phyloP scores from a whole-genome alignment of 163 green algal genomes.

The Chlamydomonas reinhardtii region DNA sequence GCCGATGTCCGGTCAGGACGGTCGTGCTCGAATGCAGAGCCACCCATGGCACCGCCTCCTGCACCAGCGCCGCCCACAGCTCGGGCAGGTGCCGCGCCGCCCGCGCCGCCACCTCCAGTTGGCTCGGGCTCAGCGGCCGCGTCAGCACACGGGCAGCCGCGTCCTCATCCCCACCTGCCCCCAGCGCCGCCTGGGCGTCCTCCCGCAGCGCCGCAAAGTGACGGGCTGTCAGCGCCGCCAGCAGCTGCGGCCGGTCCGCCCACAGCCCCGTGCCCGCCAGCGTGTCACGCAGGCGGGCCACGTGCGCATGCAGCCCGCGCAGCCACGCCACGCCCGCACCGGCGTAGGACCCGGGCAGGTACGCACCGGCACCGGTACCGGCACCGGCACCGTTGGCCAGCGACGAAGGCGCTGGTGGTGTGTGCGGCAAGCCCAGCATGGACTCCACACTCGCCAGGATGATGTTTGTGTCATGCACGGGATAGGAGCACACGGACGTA shows the following conservation, averaged over 20 bases:
- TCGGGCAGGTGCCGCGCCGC: conserved; percentile 19
- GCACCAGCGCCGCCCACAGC: conserved; percentile 27
- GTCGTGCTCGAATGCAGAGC: too few species aligned
- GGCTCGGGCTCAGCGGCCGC: conserved; percentile 3
- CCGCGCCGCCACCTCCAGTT: conserved; percentile 13
- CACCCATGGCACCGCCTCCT: too few species aligned
- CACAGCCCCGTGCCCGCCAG: conserved; percentile 33
- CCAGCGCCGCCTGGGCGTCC: conserved; percentile 4
- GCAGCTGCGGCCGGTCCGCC: conserved; percentile 27
- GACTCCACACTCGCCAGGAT: background rate
- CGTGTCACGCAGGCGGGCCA: background rate
- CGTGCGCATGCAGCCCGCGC: background rate
- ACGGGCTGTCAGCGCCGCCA: background rate
- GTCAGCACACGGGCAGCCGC: background rate
- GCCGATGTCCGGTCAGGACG: too few species aligned
- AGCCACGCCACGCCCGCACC: background rate
- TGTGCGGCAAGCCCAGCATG: background rate
- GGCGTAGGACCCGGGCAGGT: background rate
- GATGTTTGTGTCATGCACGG: background rate
- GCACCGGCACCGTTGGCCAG: too few species aligned
- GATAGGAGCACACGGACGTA: too few species aligned
- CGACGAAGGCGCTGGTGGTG: too few species aligned
- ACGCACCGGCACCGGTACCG: background rate
- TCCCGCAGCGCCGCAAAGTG: conserved; percentile 15
- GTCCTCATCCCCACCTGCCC: background rate